Base-by-base conservation (phyloP, 2,329 filamentous ascomycete genomes). In the Bimuria novae-zelandiae region DNA sequence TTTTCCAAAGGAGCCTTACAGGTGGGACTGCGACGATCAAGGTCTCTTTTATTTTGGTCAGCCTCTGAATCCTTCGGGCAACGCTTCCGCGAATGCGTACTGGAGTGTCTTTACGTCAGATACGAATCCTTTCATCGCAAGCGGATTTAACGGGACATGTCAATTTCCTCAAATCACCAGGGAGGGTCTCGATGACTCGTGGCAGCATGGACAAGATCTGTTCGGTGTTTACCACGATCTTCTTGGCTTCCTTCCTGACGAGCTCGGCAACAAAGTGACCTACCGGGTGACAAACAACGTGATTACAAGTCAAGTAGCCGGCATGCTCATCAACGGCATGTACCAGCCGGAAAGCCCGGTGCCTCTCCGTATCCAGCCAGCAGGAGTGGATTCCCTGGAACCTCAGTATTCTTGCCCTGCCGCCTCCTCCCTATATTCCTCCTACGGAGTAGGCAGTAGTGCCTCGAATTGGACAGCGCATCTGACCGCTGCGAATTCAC, bases 221-320 rank as follows among this genome's bases (percentile, higher is more conserved):
- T 90, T 85, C 65, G 82, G 75, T n/a, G 89, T 93, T 7, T 94
- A 95, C 67, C 83, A 87, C 62, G 82, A 84, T 56, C 75, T 89
- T 4, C 79, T 94, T 0, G 67, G 76, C 2, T 89, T 93, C 69
- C 76, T 94, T 1, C 89, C 89, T 0, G 25, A 79, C 32, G 52
- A 75, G 56, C 64, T 75, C 25, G 60, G 72, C 11, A 68, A 63
- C 36, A 67, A 79, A 23, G 79, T 89, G 29, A 73, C 72, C 43
- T 93, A 87, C 72, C 82, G 89, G 48, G 89, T 93, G 10, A 92
- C 90, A 0, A 89, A 89, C 69, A 94, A 94, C 72, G 80, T 86
- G 45, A 93, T 95, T 65, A 94, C 90, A 2, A 88, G 84, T 63
- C 88, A 94, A 72, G 89, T 93, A 14, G 89, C 88, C 10, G 83